Evolutionary conservation across 2,329 filamentous ascomycete genomes (phyloP).

Genomic region (Bimuria novae-zelandiae): DNA sequence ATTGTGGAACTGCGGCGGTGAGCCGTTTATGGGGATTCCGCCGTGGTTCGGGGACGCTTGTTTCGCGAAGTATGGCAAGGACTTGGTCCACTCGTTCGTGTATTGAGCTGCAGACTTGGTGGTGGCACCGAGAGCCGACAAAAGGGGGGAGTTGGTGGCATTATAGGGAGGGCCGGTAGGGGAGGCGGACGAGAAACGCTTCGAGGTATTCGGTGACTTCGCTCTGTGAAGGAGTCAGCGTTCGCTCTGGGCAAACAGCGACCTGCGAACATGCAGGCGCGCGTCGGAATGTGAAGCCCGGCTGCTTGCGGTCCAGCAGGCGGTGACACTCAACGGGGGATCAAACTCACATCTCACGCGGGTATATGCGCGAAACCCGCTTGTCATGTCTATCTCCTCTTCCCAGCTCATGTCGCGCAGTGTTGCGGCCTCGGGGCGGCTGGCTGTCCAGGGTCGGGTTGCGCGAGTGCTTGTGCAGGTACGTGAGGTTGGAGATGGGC

Average conservation of each 20-base stretch:
- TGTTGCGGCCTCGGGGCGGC: constrained; percentile 43
- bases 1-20: constrained; percentile 48
- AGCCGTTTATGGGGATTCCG: constrained; percentile 52
- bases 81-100: constrained; percentile 55
- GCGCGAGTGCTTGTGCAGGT: constrained; percentile 44
- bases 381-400: constrained; percentile 46
- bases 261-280: neutral
- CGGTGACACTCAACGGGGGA: neutral
- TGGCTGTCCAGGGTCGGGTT: constrained; percentile 41
- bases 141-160: constrained; percentile 46
- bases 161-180: constrained; percentile 38
- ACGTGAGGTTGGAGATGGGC: constrained; percentile 40
- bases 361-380: constrained; percentile 47
- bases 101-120: constrained; percentile 45
- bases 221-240: constrained; percentile 35
- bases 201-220: constrained; percentile 42
- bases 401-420: constrained; percentile 49
- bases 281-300: constrained; percentile 9
- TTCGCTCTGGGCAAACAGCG: neutral
- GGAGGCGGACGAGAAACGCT: constrained; percentile 42
- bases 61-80: constrained; percentile 48
- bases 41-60: constrained; percentile 45
- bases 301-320: neutral
- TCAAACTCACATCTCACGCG: constrained; percentile 45
- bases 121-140: constrained; percentile 46